A percentile compares a stretch with the other conserved stretches of the same genome.
These are phyloP conservation scores for Nidula microcarpa DNA, from an alignment of 768 basidiomycete species.

Conservation along the genomic window DNA sequence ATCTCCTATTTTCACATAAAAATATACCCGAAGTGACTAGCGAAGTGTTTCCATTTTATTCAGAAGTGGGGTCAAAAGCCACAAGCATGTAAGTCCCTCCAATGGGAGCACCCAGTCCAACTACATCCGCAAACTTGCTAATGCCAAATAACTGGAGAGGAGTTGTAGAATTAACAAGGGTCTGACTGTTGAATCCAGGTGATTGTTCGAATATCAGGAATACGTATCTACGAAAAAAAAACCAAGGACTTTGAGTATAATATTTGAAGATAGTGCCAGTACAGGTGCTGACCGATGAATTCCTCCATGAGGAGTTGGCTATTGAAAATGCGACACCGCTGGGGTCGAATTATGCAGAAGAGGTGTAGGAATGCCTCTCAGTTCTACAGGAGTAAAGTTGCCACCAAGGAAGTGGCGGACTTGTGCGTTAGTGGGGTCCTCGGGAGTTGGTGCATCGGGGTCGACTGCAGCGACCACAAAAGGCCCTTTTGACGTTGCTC, in stretches of 20 bases:
- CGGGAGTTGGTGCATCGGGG: conserved; percentile 41
- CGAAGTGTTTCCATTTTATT: too few relatives aligned
- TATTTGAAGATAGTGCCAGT: too few relatives aligned
- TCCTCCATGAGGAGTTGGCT: background rate
- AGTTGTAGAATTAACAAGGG: conserved; percentile 22
- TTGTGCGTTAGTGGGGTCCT: conserved; percentile 29
- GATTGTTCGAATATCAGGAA: conserved; percentile 36
- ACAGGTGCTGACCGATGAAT: background rate
- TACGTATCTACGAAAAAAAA: conserved; percentile 23
- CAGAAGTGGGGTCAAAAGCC: conserved; percentile 4
- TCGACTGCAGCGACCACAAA: conserved; percentile 39
- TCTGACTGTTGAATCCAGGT: conserved; percentile 24
- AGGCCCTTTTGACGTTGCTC: conserved; percentile 25
- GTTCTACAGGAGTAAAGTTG: conserved; percentile 17
- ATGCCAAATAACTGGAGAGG: conserved; percentile 25
- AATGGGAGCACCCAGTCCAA: conserved; percentile 30
- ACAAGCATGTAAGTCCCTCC: conserved; percentile 39
- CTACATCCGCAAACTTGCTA: conserved; percentile 27
- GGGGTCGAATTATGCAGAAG: background rate
- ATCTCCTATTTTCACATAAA: too few relatives aligned
- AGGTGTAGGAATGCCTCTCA: background rate
- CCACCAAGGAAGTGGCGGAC: conserved; percentile 42
- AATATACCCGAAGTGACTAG: too few relatives aligned
- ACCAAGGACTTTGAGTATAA: background rate
- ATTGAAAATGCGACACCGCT: background rate